Evolutionary conservation across 1,284 basidiomycete genomes (phyloP), one percentile per base, ranked within the genome.

Genomic region (Apiotrichum montevideense): DNA sequence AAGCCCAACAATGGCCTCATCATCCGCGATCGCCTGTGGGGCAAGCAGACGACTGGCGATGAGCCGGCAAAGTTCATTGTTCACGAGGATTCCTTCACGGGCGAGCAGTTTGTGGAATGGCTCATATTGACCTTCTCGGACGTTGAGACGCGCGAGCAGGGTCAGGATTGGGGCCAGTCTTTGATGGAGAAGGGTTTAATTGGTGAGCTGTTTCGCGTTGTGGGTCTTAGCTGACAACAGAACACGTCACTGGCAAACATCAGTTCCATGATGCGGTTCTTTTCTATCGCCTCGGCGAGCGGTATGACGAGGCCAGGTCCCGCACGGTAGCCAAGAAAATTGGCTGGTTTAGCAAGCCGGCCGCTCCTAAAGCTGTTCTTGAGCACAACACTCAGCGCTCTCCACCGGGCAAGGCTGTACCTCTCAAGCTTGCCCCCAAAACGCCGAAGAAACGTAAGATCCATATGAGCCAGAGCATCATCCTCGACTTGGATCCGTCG

Each of bases 21-120:
- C 46, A 75, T 75, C 51, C 58, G 71, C 11, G 72, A 73, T 50
- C 62, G 73, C 43, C 73, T 69, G 69, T 75, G 73, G 73, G 65
- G 70, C 47, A 66, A 0, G 33, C 13, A 21, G 2, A 1, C 8
- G 8, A 5, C 3, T n/a, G 21, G 13, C 7, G 13, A 9, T 11
- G 4, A 11, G 41, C 54, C 46, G 32, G 54, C 44, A 5, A 4
- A 37, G 55, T 54, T 63, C 58, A 57, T 54, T 14, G 39, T 59
- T 10, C 68, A 70, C 59, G 66, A 68, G 2, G 85, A 91, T 63
- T 86, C 87, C 3, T 95, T 96, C 71, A 89, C 85, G 10, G 91
- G 91, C 0, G 85, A 84, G 57, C 88, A 92, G 51, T 85, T 95
- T 63, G 86, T 90, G 39, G 86, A 85, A 1, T 96, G 91, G 91